phyloP scores from a whole-genome alignment of 2,329 filamentous ascomycete genomes.

The Neofusicoccum ribis region DNA sequence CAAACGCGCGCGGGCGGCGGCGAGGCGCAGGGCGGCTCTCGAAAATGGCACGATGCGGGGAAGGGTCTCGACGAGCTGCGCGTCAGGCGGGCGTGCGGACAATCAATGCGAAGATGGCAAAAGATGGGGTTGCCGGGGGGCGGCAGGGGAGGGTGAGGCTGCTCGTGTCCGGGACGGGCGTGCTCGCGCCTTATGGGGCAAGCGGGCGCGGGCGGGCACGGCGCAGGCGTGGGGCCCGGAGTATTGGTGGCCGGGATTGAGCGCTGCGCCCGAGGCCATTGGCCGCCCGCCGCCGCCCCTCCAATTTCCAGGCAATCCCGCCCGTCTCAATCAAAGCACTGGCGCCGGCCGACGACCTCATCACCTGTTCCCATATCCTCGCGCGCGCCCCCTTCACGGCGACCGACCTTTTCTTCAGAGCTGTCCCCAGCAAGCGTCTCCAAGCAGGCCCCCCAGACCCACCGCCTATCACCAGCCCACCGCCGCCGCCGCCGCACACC shows the following conservation, averaged over 20 bases:
- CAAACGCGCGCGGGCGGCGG: too few species aligned
- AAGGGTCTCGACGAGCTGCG: neutral
- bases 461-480: neutral
- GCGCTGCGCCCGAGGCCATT: neutral
- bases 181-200: neutral
- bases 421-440: neutral
- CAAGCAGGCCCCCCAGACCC: slow-evolving; percentile 9
- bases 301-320: neutral
- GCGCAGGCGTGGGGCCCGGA: neutral
- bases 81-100: neutral
- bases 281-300: slow-evolving; percentile 7
- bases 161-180: neutral
- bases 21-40: neutral
- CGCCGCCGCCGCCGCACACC: neutral
- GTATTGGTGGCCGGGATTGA: neutral
- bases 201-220: neutral
- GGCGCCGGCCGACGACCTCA: too few species aligned
- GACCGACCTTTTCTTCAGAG: neutral
- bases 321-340: neutral
- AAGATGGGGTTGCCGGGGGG: slow-evolving; percentile 3
- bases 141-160: neutral
- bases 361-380: neutral
- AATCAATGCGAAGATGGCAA: neutral
- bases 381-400: neutral
- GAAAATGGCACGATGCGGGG: neutral